Evolutionary conservation across 257 asterid species (phyloP), one percentile per base, ranked within the genome.

Genomic region (Solanum rostratum): DNA sequence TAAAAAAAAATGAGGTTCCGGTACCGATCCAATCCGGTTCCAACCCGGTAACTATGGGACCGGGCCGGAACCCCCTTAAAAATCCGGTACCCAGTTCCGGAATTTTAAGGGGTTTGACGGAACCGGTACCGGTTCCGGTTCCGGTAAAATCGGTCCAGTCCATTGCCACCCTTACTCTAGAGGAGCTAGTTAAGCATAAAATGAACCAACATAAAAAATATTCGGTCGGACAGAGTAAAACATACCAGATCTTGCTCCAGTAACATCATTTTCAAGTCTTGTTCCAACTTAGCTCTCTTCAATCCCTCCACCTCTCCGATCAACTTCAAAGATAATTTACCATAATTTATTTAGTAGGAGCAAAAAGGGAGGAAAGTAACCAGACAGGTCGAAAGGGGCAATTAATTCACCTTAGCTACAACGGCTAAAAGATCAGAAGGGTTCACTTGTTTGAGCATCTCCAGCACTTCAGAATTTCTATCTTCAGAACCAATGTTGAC

Each of bases 241-340:
- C 70, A 79, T 91, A 94, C 97, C 92, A 94, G 85, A 80, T 90
- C 92, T n/a, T 86, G 86, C 91, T 93, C 93, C 83, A 94, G 88
- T 71, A 86, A 87, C 86, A 60, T 57, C 66, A 90, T 88, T 88
- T 86, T 89, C 66, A 27, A 79, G 55, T 81, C 80, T 85, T 92
- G 95, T 37, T 86, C 85, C 83, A 71, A 86, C 71, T 91, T 90
- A 45, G 84, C 68, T 63, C 29, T 86, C 91, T 91, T 92, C 89
- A 92, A 79, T 82, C 73, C 86, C 69, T 83, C 89, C 69, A 91
- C 62, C 84, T 91, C 93, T 85, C 33, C 83, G 49, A 86, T 84
- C 79, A 92, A 85, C 97, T 93, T 88, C 89, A 87, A 78, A 57
- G 71, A 65, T 62, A 53, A 54, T 30, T 14, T 49, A 62, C 57